Conservation (phyloP, 1,284 basidiomycete genomes). For the Rhizopogon parksii region DNA sequence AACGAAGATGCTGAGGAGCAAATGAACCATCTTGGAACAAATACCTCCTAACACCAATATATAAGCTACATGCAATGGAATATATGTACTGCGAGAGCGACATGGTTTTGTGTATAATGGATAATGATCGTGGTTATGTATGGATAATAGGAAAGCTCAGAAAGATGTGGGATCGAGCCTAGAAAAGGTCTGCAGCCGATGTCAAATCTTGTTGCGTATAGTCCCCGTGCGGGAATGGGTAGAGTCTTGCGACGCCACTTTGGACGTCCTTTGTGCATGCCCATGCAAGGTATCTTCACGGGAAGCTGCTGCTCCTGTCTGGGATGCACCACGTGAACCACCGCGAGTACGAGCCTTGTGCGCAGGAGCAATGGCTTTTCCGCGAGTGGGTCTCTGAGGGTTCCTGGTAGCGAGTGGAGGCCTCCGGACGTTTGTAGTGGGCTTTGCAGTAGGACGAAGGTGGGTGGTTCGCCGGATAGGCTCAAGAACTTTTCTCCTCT, state of each 20-base stretch:
- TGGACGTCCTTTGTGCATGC: neutral
- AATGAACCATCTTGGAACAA: neutral
- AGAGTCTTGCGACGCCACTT: neutral
- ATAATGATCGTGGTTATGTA: neutral
- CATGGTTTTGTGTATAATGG: neutral
- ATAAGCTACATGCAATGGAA: neutral
- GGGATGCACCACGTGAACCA: neutral
- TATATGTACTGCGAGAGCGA: neutral
- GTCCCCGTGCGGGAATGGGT: neutral
- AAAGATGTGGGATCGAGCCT: neutral
- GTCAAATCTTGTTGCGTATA: neutral
- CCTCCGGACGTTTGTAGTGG: slow-evolving; percentile 13
- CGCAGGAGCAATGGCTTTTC: slow-evolving; percentile 8
- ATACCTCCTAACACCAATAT: neutral
- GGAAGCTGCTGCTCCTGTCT: neutral
- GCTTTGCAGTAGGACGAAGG: slow-evolving; percentile 22
- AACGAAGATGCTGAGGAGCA: neutral
- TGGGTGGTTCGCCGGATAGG: slow-evolving; percentile 23
- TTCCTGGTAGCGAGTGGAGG: slow-evolving; percentile 11
- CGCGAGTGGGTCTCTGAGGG: slow-evolving; percentile 2
- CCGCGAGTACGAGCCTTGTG: slow-evolving; percentile 8
- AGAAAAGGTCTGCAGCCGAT: neutral
- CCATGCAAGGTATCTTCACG: neutral
- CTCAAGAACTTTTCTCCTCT: slow-evolving; percentile 25
- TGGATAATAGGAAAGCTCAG: neutral